phyloP scores from a whole-genome alignment of 306 rosid genomes.

The Begonia masoniana region DNA sequence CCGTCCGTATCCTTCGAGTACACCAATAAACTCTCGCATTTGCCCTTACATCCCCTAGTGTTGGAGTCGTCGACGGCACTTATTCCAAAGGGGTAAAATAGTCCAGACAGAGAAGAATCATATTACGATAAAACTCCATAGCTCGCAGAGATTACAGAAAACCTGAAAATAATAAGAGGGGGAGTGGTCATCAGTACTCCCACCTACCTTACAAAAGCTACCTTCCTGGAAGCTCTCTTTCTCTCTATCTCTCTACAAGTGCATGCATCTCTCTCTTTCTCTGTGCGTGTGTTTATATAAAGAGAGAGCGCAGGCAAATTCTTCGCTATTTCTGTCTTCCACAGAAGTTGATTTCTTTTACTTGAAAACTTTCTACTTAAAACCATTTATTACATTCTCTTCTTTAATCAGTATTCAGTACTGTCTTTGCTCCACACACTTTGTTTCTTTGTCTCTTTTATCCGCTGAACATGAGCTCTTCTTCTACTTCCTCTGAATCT shows the following conservation, averaged over 20 bases:
- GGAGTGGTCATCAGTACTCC: constrained; percentile 16
- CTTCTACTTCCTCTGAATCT: constrained; percentile 49
- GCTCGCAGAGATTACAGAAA: constrained; percentile 8
- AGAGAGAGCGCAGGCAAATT: background rate
- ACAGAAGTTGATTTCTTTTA: background rate
- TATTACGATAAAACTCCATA: constrained; percentile 12
- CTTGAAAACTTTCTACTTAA: background rate
- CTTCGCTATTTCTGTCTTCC: background rate
- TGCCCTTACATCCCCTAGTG: constrained; percentile 1
- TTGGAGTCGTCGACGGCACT: background rate
- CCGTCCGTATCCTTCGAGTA: constrained; percentile 2
- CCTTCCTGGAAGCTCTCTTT: constrained; percentile 52
- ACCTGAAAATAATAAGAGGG: background rate
- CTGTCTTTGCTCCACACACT: background rate
- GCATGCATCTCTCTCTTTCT: constrained; percentile 27
- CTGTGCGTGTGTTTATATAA: constrained; percentile 6
- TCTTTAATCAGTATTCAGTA: too few species aligned
- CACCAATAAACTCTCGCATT: background rate
- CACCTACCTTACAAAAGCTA: constrained; percentile 32
- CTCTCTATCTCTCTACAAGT: constrained; percentile 6
- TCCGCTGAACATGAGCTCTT: constrained; percentile 22
- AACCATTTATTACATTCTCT: background rate
- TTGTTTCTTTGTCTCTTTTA: background rate
- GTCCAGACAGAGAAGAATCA: constrained; percentile 17
- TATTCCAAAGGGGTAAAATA: background rate